These are phyloP conservation scores for Botryococcus braunii DNA, from an alignment of 163 green algal species.

Conservation along the genomic window DNA sequence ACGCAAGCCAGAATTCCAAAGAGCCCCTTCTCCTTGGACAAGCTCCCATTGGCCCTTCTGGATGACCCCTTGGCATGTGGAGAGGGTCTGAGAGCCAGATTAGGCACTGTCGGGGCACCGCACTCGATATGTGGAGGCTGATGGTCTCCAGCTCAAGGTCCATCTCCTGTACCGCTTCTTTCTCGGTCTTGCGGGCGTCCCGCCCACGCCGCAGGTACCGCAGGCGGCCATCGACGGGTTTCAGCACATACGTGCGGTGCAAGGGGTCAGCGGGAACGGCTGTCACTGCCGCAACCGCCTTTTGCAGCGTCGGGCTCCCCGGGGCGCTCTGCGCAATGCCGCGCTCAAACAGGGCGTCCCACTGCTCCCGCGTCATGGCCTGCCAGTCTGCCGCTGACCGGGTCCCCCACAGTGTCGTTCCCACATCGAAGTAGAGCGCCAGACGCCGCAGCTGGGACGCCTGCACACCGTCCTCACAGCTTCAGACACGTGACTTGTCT, in stretches of 20 bases:
- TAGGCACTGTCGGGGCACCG: too few relatives aligned
- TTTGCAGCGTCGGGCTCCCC: not conserved
- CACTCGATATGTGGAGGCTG: constrained; percentile 40
- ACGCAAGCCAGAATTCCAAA: not conserved
- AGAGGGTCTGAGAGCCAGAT: not conserved
- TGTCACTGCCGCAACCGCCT: not conserved
- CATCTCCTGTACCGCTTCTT: constrained; percentile 37
- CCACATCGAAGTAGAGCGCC: constrained; percentile 77
- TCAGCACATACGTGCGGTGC: constrained; percentile 51
- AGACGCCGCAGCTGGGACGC: constrained; percentile 56
- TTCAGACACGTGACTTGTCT: too few relatives aligned
- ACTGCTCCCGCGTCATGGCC: constrained; percentile 39
- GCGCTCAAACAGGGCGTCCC: constrained; percentile 64
- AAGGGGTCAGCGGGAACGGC: too few relatives aligned
- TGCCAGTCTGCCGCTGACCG: constrained; percentile 33
- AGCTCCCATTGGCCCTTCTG: too few relatives aligned
- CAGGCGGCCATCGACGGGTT: constrained; percentile 58
- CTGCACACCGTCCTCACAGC: too few relatives aligned
- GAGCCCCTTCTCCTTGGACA: too few relatives aligned
- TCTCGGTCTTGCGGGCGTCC: constrained; percentile 25
- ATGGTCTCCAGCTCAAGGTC: constrained; percentile 45
- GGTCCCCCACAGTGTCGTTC: constrained; percentile 40
- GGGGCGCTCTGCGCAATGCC: constrained; percentile 17
- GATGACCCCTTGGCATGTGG: too few relatives aligned
- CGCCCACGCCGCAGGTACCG: constrained; percentile 50